Percentiles rank a stretch among this genome's conserved stretches.
phyloP scores from a whole-genome alignment of 768 basidiomycete species.

The Rhizopogon vulgaris region DNA sequence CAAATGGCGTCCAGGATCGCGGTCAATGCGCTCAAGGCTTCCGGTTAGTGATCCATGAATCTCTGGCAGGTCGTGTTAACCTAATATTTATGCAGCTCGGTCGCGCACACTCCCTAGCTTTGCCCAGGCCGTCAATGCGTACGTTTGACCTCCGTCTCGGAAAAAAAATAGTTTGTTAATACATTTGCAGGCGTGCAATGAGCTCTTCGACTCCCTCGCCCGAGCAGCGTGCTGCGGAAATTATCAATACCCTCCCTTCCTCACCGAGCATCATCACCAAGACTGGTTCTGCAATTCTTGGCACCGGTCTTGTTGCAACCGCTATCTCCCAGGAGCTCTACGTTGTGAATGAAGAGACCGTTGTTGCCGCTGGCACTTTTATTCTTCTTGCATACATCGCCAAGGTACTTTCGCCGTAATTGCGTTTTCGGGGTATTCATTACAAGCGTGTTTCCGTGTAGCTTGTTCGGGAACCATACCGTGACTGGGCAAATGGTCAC shows the following conservation, averaged over 20 bases:
- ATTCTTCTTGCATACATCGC: constrained; percentile 80
- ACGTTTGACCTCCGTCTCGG: constrained; percentile 18
- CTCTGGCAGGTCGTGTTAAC: not conserved
- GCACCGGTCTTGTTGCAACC: constrained; percentile 80
- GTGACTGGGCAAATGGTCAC: constrained; percentile 86
- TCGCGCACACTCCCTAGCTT: constrained; percentile 46
- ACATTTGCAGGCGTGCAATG: constrained; percentile 52
- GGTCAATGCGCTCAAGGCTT: constrained; percentile 55
- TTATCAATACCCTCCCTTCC: constrained; percentile 83
- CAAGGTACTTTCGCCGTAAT: constrained; percentile 46
- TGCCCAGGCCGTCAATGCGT: constrained; percentile 43
- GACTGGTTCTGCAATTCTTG: constrained; percentile 87
- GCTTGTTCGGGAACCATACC: constrained; percentile 82
- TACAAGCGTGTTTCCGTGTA: constrained; percentile 25
- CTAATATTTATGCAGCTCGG: constrained; percentile 35
- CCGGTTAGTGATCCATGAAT: constrained; percentile 34
- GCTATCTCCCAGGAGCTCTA: constrained; percentile 97
- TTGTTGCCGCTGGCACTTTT: constrained; percentile 78
- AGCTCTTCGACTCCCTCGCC: constrained; percentile 66
- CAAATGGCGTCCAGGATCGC: constrained; percentile 70
- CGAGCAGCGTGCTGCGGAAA: constrained; percentile 80
- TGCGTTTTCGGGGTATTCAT: not conserved
- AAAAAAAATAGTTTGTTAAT: not conserved
- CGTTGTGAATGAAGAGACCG: constrained; percentile 94
- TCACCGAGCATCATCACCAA: constrained; percentile 90